Base-by-base conservation (phyloP, 1,139 yeast genomes). In the Taphrina wiesneri region DNA sequence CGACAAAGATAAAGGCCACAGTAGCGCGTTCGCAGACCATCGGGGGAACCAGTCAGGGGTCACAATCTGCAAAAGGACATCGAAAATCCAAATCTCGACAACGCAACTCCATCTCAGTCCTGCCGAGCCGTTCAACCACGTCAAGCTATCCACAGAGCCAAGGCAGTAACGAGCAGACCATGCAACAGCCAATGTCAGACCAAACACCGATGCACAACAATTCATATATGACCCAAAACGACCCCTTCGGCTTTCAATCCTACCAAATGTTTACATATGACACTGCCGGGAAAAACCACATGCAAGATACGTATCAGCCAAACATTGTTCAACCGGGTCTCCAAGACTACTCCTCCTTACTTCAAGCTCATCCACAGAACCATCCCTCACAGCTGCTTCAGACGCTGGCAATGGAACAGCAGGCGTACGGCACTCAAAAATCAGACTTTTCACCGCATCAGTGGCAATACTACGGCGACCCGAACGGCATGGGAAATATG, bases 281-380 rank as follows among this genome's bases (percentile, higher is more conserved):
- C 49, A 7, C 17, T 3, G 28, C 7, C 49, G 28, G 28, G n/a
- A 45, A 23, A n/a, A 23, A 21, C 21, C 49, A 45, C 54, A 49
- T 30, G 36, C 54, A 49, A 17, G 54, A 49, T 21, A 49, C 54
- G 34, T 49, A 49, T 28, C 54, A 49, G 21, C 54, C 54, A 23
- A 26, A 49, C 17, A 17, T 49, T 5, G 54, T 17, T 11, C 54
- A 49, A 11, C 36, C 54, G 19, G 36, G 36, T 1, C 28, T 49
- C 36, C 34, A 25, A 13, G 54, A 49, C 23, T 49, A 49, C 36
- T 49, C 36, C 21, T 49, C 54, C 34, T 2, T 49, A 19, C 34
- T 49, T n/a, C 54, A 49, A n/a, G 23, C 23, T 6, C 54, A 11
- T 3, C 23, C 34, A 6, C 23, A 17, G 23, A 19, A 6, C 15